Evolutionary conservation across 768 basidiomycete genomes (phyloP), one percentile per base, ranked within the genome.

Genomic region (Dendrothele bispora): DNA sequence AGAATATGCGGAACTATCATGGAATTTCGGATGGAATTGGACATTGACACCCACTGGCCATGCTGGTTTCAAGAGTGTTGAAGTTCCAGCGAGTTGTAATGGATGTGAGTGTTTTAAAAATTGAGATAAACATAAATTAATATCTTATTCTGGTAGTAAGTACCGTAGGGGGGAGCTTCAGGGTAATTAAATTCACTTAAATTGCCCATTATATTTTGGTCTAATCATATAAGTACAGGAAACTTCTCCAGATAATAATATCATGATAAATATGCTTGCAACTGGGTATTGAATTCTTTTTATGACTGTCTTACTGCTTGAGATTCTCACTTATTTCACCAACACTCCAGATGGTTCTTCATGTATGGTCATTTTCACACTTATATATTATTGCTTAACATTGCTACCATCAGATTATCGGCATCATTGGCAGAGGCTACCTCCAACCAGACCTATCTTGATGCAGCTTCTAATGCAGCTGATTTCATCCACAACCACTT

Each of bases 391-490:
- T 14, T n/a, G 21, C 10, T 36, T 21, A 18, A 37, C 37, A 6
- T 21, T 25, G 35, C 15, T 4, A 22, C n/a, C n/a, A 35, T 46
- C 45, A 46, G 45, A 7, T 32, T 25, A 12, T 46, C 45, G 21
- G 45, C 45, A 21, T 22, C 50, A 4, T 32, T 55, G n/a, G 55
- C 55, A 2, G 51, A 55, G 30, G 44, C 32, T 11, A 55, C 55
- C 4, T 44, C 48, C 15, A 39, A 53, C 29, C 39, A 39, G n/a
- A 42, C 47, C 17, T 42, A 48, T 37, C 44, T 54, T 15, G 34
- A 35, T 14, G 49, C 53, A 22, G 53, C 49, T 8, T 22, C 20
- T 1, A 29, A 29, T 7, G 40, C 53, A 7, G 49, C 53, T 7
- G 12, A 15, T 3, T 54, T 54, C 30, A 50, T 54, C 35, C 49